phyloP scores from a whole-genome alignment of 352 stramenopile species.

The Pythium brachiatum region DNA sequence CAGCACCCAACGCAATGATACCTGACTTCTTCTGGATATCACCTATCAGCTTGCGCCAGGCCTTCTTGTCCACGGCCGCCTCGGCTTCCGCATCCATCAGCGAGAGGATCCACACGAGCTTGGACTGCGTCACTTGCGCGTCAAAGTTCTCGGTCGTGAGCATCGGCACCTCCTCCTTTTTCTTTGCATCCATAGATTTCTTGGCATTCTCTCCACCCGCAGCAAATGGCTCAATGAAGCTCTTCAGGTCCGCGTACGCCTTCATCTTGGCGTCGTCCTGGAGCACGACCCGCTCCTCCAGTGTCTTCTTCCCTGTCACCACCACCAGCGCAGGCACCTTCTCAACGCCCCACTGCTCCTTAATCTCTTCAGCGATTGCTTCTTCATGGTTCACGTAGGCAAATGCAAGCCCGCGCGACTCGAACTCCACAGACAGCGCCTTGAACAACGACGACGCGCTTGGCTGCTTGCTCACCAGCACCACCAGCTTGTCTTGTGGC shows the following conservation, averaged over 20 bases:
- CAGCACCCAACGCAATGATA: conserved; percentile 51
- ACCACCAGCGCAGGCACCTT: conserved; percentile 49
- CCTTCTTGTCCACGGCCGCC: conserved; percentile 27
- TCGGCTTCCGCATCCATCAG: conserved; percentile 48
- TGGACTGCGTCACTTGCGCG: conserved; percentile 40
- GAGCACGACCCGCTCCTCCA: conserved; percentile 11
- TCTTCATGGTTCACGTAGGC: conserved; percentile 47
- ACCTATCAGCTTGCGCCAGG: conserved; percentile 47
- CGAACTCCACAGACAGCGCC: conserved; percentile 59
- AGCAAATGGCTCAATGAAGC: conserved; percentile 50
- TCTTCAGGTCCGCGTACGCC: conserved; percentile 52
- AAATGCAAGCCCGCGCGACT: conserved; percentile 44
- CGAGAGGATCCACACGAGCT: conserved; percentile 63
- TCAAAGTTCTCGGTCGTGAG: conserved; percentile 51
- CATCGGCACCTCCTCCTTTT: conserved; percentile 36
- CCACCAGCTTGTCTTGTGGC: conserved; percentile 27
- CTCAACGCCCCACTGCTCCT: conserved; percentile 32
- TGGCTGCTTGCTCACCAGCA: conserved; percentile 68
- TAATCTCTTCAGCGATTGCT: conserved; percentile 29
- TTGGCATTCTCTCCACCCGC: conserved; percentile 13
- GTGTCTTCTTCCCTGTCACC: conserved; percentile 17
- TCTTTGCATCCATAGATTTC: conserved; percentile 2
- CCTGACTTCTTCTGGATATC: conserved; percentile 59
- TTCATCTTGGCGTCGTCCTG: conserved; percentile 44
- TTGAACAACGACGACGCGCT: conserved; percentile 57